Conservation (phyloP, 495 filamentous ascomycete species). For the Hypomontagnella submonticulosa region DNA sequence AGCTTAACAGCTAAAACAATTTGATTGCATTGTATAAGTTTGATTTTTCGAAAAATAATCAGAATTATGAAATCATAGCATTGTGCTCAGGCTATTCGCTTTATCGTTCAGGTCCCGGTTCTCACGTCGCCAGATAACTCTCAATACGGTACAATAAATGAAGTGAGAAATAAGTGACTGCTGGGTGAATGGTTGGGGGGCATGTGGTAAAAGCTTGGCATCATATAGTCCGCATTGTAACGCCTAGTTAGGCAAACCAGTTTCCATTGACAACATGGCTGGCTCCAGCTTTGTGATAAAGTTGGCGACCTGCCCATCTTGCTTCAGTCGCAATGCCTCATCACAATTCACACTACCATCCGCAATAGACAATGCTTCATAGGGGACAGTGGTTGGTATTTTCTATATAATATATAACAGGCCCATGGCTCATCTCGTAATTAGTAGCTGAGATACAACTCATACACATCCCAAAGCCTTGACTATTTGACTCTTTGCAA, state of each 20-base stretch:
- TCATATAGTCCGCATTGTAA: constrained; percentile 1
- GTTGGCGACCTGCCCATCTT: background rate
- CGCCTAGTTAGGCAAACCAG: constrained; percentile 6
- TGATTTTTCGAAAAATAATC: no score
- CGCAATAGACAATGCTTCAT: no score
- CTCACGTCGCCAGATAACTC: constrained; percentile 8
- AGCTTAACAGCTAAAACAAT: no score
- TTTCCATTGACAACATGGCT: background rate
- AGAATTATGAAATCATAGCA: no score
- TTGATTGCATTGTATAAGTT: no score
- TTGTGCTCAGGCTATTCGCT: no score
- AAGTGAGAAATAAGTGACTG: background rate
- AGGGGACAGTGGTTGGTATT: no score
- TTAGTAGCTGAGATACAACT: no score
- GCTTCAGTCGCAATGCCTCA: background rate
- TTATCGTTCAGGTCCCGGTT: background rate
- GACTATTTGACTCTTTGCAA: no score
- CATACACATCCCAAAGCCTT: no score
- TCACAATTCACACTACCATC: background rate
- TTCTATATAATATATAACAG: no score
- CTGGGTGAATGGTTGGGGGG: background rate
- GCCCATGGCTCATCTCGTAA: no score
- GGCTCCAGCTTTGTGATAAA: background rate
- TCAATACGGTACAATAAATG: background rate
- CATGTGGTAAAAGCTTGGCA: constrained; percentile 10